Percentiles rank a stretch among this genome's conserved stretches.
Evolutionary conservation across 2,329 filamentous ascomycete genomes (phyloP).

Genomic region (Colletotrichum sp.): DNA sequence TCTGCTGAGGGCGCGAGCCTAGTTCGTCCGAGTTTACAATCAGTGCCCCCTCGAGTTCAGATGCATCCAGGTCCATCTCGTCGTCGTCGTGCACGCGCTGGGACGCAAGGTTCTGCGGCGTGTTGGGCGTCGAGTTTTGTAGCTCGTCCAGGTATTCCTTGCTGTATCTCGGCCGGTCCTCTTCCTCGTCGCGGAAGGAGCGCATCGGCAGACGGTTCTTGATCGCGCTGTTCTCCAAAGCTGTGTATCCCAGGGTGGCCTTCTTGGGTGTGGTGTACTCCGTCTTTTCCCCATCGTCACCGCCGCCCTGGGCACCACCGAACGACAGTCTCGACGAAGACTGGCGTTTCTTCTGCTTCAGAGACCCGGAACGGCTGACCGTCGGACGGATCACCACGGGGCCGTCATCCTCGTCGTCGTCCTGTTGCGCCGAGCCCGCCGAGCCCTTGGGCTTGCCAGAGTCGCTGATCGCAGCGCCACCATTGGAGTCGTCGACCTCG

Average conservation of each 20-base stretch:
- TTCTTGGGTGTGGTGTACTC: constrained; percentile 68
- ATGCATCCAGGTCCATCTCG: constrained; percentile 61
- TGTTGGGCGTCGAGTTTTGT: constrained; percentile 83
- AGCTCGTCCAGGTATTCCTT: constrained; percentile 87
- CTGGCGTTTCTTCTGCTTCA: constrained; percentile 72
- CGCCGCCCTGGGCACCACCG: constrained; percentile 52
- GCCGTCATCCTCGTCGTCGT: constrained; percentile 49
- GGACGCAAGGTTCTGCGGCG: constrained; percentile 68
- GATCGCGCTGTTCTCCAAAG: constrained; percentile 69
- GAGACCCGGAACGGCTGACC: constrained; percentile 50
- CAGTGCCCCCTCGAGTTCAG: constrained; percentile 67
- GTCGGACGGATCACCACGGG: constrained; percentile 56
- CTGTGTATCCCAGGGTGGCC: constrained; percentile 65
- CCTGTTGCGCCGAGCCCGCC: constrained; percentile 13
- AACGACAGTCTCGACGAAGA: constrained; percentile 76
- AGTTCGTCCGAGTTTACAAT: constrained; percentile 62
- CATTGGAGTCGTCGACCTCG: constrained; percentile 32
- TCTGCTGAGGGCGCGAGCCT: constrained; percentile 34
- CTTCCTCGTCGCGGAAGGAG: constrained; percentile 59
- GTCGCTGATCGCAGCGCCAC: not conserved
- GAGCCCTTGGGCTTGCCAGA: constrained; percentile 15
- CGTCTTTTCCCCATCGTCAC: constrained; percentile 56
- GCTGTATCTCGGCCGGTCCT: constrained; percentile 80
- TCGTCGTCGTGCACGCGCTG: constrained; percentile 50
- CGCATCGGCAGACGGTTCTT: constrained; percentile 65